These are phyloP conservation scores for Martensiomyces pterosporus DNA, from an alignment of 192 early-diverging fungal species.

Conservation along the genomic window DNA sequence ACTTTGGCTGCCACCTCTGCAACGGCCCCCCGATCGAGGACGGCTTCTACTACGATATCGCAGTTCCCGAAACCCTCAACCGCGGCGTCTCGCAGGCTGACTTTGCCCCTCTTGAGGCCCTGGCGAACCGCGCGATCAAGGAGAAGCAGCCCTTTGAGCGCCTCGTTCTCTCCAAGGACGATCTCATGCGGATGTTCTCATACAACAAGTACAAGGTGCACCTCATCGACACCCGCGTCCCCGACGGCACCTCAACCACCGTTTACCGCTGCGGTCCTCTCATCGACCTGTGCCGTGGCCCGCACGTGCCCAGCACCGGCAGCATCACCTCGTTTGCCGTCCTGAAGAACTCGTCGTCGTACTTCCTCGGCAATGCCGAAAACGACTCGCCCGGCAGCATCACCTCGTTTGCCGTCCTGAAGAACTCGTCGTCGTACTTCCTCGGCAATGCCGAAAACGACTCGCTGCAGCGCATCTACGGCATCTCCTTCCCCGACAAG, in stretches of 20 bases:
- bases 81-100: conserved; percentile 78
- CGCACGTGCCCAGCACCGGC: conserved; percentile 93
- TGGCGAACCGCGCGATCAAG: conserved; percentile 82
- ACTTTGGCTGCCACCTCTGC: conserved; percentile 97
- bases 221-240: conserved; percentile 87
- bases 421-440: conserved; percentile 99
- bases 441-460: conserved; percentile 96
- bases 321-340: conserved; percentile 90
- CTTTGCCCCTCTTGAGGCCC: conserved; percentile 81
- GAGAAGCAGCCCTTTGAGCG: conserved; percentile 96
- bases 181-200: conserved; percentile 96
- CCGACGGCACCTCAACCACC: conserved; percentile 89
- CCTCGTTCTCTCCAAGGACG: conserved; percentile 79
- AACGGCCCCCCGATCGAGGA: conserved; percentile 93
- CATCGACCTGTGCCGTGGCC: conserved; percentile 95
- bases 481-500: conserved; percentile 97
- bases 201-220: conserved; percentile 98
- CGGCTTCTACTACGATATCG: conserved; percentile 98
- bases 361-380: conserved; percentile 95
- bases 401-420: conserved; percentile 87
- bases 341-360: conserved; percentile 96
- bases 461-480: conserved; percentile 97
- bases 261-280: conserved; percentile 98
- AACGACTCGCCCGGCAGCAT: conserved; percentile 96
- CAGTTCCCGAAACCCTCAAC: conserved; percentile 55